Evolutionary conservation across 2,329 filamentous ascomycete genomes (phyloP).

Genomic region (Cryphonectria radicalis): DNA sequence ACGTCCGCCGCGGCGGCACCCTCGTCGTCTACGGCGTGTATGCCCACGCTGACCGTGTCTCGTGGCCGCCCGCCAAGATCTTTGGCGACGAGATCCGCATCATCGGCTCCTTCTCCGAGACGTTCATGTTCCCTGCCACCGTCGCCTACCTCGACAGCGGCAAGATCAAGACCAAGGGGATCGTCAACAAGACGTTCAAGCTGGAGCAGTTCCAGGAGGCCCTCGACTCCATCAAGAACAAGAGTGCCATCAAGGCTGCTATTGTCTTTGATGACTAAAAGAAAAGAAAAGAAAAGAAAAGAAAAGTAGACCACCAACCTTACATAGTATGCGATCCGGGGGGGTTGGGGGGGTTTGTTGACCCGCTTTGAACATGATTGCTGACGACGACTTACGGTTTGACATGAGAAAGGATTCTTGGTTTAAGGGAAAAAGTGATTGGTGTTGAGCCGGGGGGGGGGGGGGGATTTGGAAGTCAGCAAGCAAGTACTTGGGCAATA

Average conservation of each 20-base stretch:
- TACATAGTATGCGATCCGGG: neutral
- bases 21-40: conserved; percentile 57
- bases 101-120: conserved; percentile 73
- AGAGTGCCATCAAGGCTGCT: conserved; percentile 74
- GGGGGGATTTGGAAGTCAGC: neutral
- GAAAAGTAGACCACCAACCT: too few relatives aligned
- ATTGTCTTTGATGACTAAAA: conserved; percentile 70
- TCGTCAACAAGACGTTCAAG: conserved; percentile 74
- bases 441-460: neutral
- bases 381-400: neutral
- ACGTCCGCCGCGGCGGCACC: conserved; percentile 71
- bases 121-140: conserved; percentile 68
- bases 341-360: conserved; percentile 1
- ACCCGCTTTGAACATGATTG: neutral
- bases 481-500: neutral
- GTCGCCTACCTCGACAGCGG: conserved; percentile 60
- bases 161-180: conserved; percentile 66
- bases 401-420: neutral
- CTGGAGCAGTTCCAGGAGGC: conserved; percentile 75
- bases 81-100: conserved; percentile 73
- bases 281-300: too few relatives aligned
- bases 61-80: conserved; percentile 74
- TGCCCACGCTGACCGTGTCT: conserved; percentile 62
- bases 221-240: conserved; percentile 72
- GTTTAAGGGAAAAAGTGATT: neutral